Base-by-base conservation (phyloP, 495 filamentous ascomycete species). In the Sphaerosporella brunnea region DNA sequence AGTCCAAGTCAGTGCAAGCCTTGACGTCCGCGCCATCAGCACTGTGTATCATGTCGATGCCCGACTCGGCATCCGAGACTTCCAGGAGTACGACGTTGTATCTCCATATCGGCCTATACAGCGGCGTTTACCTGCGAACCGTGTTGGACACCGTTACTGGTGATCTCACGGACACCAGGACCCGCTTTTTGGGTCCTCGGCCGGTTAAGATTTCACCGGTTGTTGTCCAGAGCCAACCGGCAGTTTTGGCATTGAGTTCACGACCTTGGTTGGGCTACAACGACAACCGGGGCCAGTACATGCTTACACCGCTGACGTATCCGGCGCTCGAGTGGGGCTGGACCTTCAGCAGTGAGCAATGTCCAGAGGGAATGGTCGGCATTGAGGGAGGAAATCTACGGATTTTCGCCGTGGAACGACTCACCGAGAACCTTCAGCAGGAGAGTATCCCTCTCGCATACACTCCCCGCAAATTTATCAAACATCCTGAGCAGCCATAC, bases 301-400 rank as follows among this genome's bases (percentile, higher is more conserved):
- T 84, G 72, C 77, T 94, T 52, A 95, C 87, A 0, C 90, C 92
- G 0, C 64, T 99, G 30, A 80, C 81, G 56, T 94, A 93, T 54
- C 73, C 73, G 23, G 78, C 76, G n/a, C 70, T 99, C 4, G 85
- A 93, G 58, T 93, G 83, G 69, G 88, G 82, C 18, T 93, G 86
- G 79, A 93, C 82, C 54, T 95, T 99, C 55, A 90, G 80, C 55
- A 93, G 84, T 55, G 84, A 93, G 64, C 80, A 90, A 57, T 92
- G 85, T 53, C 70, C 78, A 11, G 86, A 93, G 64, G 88, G 90
- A 19, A 87, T 99, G 80, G 87, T 96, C 28, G 87, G 86, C 45
- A 88, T 99, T 45, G 82, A 93, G 63, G 84, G 78, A 23, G 77
- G 86, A 58, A 92, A 82, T 62, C 68, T 99, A 16, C 51, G 88